These are phyloP conservation scores for Sporothrix dimorphospora DNA, from an alignment of 2,329 filamentous ascomycete genomes.

Conservation along the genomic window DNA sequence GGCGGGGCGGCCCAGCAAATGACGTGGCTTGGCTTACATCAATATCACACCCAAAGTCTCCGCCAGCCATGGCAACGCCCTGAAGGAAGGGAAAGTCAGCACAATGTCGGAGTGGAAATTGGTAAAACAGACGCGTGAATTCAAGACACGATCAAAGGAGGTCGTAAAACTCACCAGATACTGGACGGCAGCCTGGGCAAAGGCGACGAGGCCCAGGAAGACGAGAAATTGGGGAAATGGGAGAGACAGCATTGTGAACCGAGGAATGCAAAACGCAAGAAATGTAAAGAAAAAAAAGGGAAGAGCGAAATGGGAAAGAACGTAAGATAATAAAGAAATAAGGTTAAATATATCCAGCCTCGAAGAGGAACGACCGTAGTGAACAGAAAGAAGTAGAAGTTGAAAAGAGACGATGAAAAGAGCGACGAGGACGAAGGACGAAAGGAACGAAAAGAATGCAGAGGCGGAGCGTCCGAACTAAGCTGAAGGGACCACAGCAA, in stretches of 20 bases:
- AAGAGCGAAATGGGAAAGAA: not conserved
- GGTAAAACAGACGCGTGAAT: no score
- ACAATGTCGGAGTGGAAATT: slow-evolving; percentile 40
- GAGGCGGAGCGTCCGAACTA: slow-evolving; percentile 9
- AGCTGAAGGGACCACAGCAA: not conserved
- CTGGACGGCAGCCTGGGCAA: slow-evolving; percentile 27
- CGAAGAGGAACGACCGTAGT: slow-evolving; percentile 12
- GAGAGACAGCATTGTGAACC: not conserved
- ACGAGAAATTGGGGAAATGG: not conserved
- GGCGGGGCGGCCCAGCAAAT: slow-evolving; percentile 9
- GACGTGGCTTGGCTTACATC: slow-evolving; percentile 35
- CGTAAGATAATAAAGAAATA: not conserved
- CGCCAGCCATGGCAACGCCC: slow-evolving; percentile 47
- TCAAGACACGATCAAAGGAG: not conserved
- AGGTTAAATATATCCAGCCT: slow-evolving; percentile 3
- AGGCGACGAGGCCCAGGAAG: slow-evolving; percentile 28
- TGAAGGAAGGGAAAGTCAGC: slow-evolving; percentile 54
- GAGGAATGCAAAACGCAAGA: not conserved
- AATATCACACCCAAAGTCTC: slow-evolving; percentile 52
- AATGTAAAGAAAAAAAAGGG: not conserved
- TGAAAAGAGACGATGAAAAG: no score
- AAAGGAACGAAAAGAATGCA: not conserved
- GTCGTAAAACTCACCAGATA: slow-evolving; percentile 28
- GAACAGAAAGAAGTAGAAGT: slow-evolving; percentile 4
- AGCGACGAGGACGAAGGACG: not conserved